phyloP scores from a whole-genome alignment of 768 basidiomycete species.

The Gloeopeniophorella convolvens region DNA sequence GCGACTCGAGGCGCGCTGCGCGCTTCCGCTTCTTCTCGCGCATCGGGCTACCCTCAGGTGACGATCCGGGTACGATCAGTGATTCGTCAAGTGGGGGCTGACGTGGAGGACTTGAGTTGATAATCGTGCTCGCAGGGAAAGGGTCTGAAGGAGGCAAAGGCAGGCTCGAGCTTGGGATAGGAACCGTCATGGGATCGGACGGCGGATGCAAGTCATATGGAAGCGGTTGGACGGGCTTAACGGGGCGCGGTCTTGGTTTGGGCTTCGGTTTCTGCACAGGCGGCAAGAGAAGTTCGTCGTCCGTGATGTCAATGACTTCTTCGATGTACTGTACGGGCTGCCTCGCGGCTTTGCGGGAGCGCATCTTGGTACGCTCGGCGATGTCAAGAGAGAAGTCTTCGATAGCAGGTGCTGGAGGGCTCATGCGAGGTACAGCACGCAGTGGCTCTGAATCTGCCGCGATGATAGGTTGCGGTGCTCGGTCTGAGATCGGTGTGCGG shows the following conservation, averaged over 20 bases:
- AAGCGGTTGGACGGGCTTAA: constrained; percentile 15
- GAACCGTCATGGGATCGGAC: constrained; percentile 22
- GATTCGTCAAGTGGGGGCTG: constrained; percentile 3
- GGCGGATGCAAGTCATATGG: constrained; percentile 6
- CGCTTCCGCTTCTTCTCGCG: constrained; percentile 20
- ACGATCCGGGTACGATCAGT: constrained; percentile 7
- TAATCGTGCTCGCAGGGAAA: constrained; percentile 16
- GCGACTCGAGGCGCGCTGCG: not conserved
- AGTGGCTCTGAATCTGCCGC: constrained; percentile 1
- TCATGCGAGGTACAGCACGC: not conserved
- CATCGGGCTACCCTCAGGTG: not conserved
- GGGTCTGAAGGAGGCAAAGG: constrained; percentile 26
- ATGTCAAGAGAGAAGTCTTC: constrained; percentile 24
- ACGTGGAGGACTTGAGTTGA: constrained; percentile 7
- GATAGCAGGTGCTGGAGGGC: not conserved
- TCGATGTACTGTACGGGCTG: not conserved
- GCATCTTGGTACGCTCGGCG: constrained; percentile 30
- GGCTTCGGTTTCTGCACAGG: constrained; percentile 7
- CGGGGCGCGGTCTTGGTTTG: constrained; percentile 11
- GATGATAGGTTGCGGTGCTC: not conserved
- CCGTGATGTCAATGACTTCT: constrained; percentile 28
- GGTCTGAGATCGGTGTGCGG: constrained; percentile 4
- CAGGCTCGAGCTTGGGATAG: constrained; percentile 24
- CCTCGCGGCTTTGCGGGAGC: constrained; percentile 24
- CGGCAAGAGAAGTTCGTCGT: constrained; percentile 26